phyloP scores from a whole-genome alignment of 306 rosid species.

The Trifolium subterraneum region DNA sequence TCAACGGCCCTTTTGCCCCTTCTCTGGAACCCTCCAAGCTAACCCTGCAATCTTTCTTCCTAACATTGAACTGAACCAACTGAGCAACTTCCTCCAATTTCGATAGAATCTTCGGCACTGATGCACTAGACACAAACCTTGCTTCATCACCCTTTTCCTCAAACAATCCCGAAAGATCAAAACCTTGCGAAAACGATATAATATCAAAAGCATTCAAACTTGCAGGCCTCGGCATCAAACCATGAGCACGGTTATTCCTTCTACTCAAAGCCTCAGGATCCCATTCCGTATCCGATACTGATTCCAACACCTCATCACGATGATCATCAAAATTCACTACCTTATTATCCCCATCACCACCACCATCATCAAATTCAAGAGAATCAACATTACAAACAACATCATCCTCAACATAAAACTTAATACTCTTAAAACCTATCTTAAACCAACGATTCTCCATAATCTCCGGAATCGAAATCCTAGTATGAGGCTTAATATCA shows the following conservation, averaged over 20 bases:
- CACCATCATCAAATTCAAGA: background rate
- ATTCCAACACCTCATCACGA: constrained; percentile 8
- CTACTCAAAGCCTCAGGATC: constrained; percentile 44
- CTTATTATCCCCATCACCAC: background rate
- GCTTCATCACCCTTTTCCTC: constrained; percentile 66
- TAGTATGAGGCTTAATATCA: constrained; percentile 50
- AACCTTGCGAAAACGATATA: constrained; percentile 66
- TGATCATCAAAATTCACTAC: background rate
- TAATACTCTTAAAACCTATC: constrained; percentile 53
- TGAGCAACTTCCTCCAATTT: constrained; percentile 66
- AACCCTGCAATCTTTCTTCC: constrained; percentile 67
- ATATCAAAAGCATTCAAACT: constrained; percentile 71
- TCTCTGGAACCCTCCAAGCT: constrained; percentile 66
- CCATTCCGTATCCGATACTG: constrained; percentile 20
- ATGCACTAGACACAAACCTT: constrained; percentile 56
- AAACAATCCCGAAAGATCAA: constrained; percentile 64
- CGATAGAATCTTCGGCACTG: constrained; percentile 57
- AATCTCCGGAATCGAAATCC: constrained; percentile 56
- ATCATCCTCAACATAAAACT: constrained; percentile 60
- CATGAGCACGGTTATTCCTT: background rate
- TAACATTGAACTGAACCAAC: constrained; percentile 59
- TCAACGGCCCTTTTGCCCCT: constrained; percentile 61
- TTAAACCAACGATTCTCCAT: constrained; percentile 61
- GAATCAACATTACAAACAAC: constrained; percentile 44
- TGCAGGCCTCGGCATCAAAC: constrained; percentile 54